Evolutionary conservation across 331 rosid genomes (phyloP), one percentile per base, ranked within the genome.

Genomic region (Quercus lobata): DNA sequence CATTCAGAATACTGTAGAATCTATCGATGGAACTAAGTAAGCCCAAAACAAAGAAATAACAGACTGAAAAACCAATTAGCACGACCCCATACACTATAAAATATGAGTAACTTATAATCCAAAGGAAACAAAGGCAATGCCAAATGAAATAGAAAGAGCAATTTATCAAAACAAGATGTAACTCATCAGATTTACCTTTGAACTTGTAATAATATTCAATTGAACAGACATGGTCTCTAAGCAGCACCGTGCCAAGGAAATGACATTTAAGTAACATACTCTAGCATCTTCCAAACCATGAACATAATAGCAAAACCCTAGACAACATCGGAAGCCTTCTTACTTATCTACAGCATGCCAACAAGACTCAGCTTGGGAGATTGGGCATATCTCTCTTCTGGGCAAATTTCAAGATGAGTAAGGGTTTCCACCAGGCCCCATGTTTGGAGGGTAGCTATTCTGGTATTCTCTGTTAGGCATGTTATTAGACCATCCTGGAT

Each of bases 401-500:
- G 72, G 80, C 63, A 76, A 14, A 79, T 53, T 72, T 74, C 83
- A 83, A 25, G 55, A 75, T 62, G 41, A 14, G 57, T 82, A 81
- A 21, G 81, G 71, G 75, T 82, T 84, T 56, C 86, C 77, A 68
- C 88, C 87, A 56, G 83, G 76, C 62, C 84, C 89, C 62, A 58
- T 14, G 71, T 41, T 79, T 35, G 86, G 89, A 4, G 74, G 66
- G 83, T 79, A 81, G 76, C 82, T 79, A 71, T 32, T 60, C 79
- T 86, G 87, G 74, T 83, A 73, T 10, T 81, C 86, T 61, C 80
- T 69, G 46, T 62, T 80, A 11, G 90, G 92, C 49, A 72, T 75
- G 83, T 82, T 69, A 71, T 74, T 81, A 37, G 88, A 73, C 97
- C 97, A 86, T 46, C 88, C 89, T 11, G 84, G 80, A 83, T 88